Percentiles rank a stretch among this genome's conserved stretches.
Evolutionary conservation across 352 stramenopile genomes (phyloP).

Genomic region (Pythium sukuiense): DNA sequence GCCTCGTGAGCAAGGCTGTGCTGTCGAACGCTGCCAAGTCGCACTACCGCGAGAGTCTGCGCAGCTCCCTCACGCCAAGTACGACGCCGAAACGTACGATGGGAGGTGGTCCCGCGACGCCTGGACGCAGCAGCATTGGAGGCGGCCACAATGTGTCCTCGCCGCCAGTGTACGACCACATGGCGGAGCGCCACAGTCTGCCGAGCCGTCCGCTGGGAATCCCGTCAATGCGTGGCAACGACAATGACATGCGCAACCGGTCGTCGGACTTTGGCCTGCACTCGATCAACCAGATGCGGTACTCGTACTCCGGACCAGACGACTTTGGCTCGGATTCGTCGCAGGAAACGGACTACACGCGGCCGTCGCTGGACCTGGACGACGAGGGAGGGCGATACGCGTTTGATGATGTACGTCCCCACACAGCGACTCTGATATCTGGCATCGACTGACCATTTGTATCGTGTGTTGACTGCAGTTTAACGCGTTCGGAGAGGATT

Average conservation of each 20-base stretch:
- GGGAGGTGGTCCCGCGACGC: constrained; percentile 24
- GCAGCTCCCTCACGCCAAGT: constrained; percentile 53
- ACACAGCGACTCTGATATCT: too few species aligned
- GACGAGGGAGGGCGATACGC: constrained; percentile 32
- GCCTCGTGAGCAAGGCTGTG: constrained; percentile 74
- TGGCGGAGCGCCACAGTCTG: constrained; percentile 27
- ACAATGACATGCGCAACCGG: constrained; percentile 10
- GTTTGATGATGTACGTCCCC: constrained; percentile 35
- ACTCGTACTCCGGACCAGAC: constrained; percentile 65
- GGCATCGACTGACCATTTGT: too few species aligned
- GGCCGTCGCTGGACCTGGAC: constrained; percentile 37
- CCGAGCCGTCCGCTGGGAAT: constrained; percentile 26
- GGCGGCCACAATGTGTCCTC: constrained; percentile 10
- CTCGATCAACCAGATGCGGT: constrained; percentile 40
- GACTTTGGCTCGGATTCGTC: constrained; percentile 66
- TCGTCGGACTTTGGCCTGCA: constrained; percentile 25
- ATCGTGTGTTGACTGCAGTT: constrained; percentile 23
- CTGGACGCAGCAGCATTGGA: constrained; percentile 13
- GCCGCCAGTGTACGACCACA: constrained; percentile 16
- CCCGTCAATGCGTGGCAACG: constrained; percentile 23
- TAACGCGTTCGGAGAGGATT: constrained; percentile 63
- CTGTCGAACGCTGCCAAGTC: constrained; percentile 75
- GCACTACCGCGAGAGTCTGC: constrained; percentile 71
- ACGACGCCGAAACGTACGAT: constrained; percentile 46
- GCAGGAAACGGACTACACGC: constrained; percentile 34